phyloP scores from a whole-genome alignment of 2,329 filamentous ascomycete genomes.

The Fusarium nurragi region DNA sequence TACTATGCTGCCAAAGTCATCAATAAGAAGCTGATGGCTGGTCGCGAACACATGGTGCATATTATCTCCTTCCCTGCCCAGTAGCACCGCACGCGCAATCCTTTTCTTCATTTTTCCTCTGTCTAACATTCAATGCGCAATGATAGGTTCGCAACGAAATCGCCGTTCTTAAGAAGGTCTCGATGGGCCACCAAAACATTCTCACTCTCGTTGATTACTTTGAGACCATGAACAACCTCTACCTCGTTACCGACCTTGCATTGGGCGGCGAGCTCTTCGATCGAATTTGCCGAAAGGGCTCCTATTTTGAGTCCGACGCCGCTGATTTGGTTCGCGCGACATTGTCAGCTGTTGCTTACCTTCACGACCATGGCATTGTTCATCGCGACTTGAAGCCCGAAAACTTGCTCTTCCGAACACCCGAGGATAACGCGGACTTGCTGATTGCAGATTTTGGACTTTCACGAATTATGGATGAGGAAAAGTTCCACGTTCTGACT shows the following conservation, averaged over 20 bases:
- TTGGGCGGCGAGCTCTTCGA: constrained; percentile 97
- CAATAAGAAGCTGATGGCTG: constrained; percentile 98
- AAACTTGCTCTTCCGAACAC: constrained; percentile 94
- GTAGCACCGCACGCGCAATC: not conserved
- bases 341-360: constrained; percentile 95
- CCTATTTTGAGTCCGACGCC: constrained; percentile 97
- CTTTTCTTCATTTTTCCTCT: not conserved
- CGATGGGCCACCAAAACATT: constrained; percentile 98
- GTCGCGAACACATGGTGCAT: constrained; percentile 94
- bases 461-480: constrained; percentile 97
- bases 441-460: constrained; percentile 97
- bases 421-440: constrained; percentile 96
- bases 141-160: constrained; percentile 93
- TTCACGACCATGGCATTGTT: constrained; percentile 98
- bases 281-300: constrained; percentile 97
- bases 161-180: constrained; percentile 95
- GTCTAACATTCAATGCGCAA: constrained; percentile 28
- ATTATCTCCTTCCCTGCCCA: not conserved
- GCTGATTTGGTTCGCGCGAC: constrained; percentile 95
- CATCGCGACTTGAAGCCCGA: constrained; percentile 98
- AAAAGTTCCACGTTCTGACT: constrained; percentile 96
- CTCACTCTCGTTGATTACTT: constrained; percentile 98
- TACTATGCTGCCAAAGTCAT: constrained; percentile 99
- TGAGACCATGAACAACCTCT: constrained; percentile 99
- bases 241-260: constrained; percentile 95